phyloP scores from a whole-genome alignment of 2,329 filamentous ascomycete species.

The Beauveria brongniartii region DNA sequence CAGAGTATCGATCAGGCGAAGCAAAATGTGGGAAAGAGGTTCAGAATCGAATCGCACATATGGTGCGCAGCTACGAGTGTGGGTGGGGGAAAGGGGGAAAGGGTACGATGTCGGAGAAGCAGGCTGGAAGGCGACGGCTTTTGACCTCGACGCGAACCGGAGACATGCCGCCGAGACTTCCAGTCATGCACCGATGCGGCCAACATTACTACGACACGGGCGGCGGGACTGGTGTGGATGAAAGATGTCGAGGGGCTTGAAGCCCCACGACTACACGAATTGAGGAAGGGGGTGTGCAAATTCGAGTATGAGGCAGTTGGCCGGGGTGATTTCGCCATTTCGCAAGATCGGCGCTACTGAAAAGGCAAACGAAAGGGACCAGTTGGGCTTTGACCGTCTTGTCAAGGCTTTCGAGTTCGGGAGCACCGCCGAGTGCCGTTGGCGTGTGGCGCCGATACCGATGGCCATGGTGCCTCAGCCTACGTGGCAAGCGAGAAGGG shows the following conservation, averaged over 20 bases:
- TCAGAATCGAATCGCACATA: not conserved
- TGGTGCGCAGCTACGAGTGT: not conserved
- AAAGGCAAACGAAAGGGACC: not conserved
- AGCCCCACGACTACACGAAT: not conserved
- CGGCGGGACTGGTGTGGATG: slow-evolving; percentile 8
- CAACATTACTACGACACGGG: slow-evolving; percentile 1
- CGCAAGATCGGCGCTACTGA: slow-evolving; percentile 9
- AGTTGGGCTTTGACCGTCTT: not conserved
- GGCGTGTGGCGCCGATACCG: not conserved
- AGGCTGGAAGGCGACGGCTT: not conserved
- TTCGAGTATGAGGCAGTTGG: slow-evolving; percentile 10
- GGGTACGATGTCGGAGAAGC: not conserved
- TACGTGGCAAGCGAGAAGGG: not conserved
- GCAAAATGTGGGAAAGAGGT: not conserved
- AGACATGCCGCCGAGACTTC: not conserved
- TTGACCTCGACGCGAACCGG: not conserved
- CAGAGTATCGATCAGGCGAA: not conserved
- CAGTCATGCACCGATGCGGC: not conserved
- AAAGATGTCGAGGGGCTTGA: not conserved
- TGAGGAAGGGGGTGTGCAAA: not conserved
- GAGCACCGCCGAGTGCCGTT: slow-evolving; percentile 9
- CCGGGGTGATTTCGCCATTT: slow-evolving; percentile 11
- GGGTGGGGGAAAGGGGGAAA: not conserved
- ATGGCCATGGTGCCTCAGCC: slow-evolving; percentile 2
- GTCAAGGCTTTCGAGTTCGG: not conserved